These are phyloP conservation scores for Podaxis sp. DNA, from an alignment of 768 basidiomycete genomes.

Conservation along the genomic window DNA sequence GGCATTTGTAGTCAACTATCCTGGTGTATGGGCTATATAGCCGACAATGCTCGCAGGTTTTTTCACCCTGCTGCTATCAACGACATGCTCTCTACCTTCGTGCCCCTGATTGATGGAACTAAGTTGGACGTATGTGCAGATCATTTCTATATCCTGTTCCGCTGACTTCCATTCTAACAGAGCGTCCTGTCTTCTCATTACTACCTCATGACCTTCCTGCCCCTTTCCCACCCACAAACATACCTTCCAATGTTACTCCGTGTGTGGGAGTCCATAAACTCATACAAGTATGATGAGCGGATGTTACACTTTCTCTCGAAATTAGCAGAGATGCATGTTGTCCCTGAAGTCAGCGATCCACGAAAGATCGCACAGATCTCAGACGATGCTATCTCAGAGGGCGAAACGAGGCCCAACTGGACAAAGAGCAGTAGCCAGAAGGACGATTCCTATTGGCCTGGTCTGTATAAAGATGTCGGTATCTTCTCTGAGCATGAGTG, in stretches of 20 bases:
- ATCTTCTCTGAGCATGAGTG: slow-evolving; percentile 86
- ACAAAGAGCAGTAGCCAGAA: slow-evolving; percentile 37
- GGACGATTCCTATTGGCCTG: slow-evolving; percentile 47
- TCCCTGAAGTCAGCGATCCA: slow-evolving; percentile 76
- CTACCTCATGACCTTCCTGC: slow-evolving; percentile 84
- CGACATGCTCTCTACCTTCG: slow-evolving; percentile 85
- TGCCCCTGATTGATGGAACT: slow-evolving; percentile 77
- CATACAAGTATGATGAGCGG: slow-evolving; percentile 86
- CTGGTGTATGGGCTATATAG: slow-evolving; percentile 75
- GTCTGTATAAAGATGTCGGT: slow-evolving; percentile 84
- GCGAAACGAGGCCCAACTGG: slow-evolving; percentile 61
- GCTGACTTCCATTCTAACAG: slow-evolving; percentile 34
- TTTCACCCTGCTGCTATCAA: slow-evolving; percentile 86
- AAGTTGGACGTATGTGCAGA: slow-evolving; percentile 60
- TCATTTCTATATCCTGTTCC: neutral
- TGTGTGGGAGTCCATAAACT: slow-evolving; percentile 87
- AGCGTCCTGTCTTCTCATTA: slow-evolving; percentile 80
- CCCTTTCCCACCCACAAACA: slow-evolving; percentile 79
- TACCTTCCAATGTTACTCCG: slow-evolving; percentile 85
- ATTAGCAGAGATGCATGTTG: slow-evolving; percentile 78
- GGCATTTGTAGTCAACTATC: slow-evolving; percentile 56
- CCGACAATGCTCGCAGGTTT: slow-evolving; percentile 71
- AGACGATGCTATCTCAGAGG: slow-evolving; percentile 66
- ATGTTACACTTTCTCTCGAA: slow-evolving; percentile 82
- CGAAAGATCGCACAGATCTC: slow-evolving; percentile 61